A percentile compares a stretch with the other conserved stretches of the same genome.
phyloP scores from a whole-genome alignment of 2,329 filamentous ascomycete genomes.

The Claviceps paspali region DNA sequence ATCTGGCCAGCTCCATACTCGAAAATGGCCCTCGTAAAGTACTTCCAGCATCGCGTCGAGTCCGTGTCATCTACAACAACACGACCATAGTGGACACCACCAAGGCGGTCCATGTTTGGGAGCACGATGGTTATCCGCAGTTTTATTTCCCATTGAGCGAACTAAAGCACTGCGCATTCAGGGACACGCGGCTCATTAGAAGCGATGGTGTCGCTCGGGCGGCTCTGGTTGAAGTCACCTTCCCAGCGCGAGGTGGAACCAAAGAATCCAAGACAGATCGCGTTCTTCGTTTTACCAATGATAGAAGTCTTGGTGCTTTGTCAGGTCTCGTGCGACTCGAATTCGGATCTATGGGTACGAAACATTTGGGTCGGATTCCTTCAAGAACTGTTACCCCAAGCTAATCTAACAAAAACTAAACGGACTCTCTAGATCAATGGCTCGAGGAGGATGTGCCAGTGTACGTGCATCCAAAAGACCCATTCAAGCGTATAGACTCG shows the following conservation, averaged over 20 bases:
- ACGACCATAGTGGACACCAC: conserved; percentile 22
- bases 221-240: conserved; percentile 17
- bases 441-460: conserved; percentile 44
- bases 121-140: conserved; percentile 33
- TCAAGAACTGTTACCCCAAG: no score
- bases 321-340: conserved; percentile 19
- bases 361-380: no score
- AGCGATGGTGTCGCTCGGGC: conserved; percentile 12
- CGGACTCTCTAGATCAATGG: conserved; percentile 22
- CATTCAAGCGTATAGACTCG: conserved; percentile 49
- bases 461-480: conserved; percentile 50
- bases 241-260: conserved; percentile 12
- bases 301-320: conserved; percentile 19
- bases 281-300: conserved; percentile 23
- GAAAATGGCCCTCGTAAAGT: conserved; percentile 13
- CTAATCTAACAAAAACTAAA: no score
- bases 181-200: conserved; percentile 14
- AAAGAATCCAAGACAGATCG: conserved; percentile 16
- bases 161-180: conserved; percentile 14
- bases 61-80: conserved; percentile 19
- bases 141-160: conserved; percentile 23
- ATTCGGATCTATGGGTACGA: conserved; percentile 20
- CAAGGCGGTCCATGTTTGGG: conserved; percentile 24
- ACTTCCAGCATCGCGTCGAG: conserved; percentile 13
- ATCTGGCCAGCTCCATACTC: conserved; percentile 14